Conservation (phyloP, 2,329 filamentous ascomycete genomes). For the Diplodia scrobiculata region DNA sequence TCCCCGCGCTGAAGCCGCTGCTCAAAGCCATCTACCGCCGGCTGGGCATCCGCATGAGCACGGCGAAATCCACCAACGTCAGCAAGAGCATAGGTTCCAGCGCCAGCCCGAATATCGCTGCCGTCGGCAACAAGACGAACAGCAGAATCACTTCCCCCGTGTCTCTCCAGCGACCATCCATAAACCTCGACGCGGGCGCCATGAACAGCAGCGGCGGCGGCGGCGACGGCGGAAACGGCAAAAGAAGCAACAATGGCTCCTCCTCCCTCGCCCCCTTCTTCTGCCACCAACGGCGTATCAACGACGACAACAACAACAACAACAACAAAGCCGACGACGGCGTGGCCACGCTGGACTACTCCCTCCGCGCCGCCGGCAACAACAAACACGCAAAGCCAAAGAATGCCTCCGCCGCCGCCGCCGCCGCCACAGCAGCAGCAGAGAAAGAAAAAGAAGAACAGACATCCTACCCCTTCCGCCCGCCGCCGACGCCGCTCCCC, state of each 20-base stretch:
- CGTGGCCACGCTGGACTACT: too few relatives aligned
- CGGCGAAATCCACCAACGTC: not conserved
- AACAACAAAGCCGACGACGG: too few relatives aligned
- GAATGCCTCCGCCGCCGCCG: too few relatives aligned
- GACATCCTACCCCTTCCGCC: not conserved
- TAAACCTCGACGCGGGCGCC: too few relatives aligned
- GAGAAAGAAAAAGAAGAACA: not conserved
- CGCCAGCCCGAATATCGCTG: not conserved
- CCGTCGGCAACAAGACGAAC: not conserved
- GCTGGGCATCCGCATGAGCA: not conserved
- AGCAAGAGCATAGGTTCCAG: not conserved
- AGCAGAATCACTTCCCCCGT: not conserved
- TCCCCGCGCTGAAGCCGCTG: conserved; percentile 16
- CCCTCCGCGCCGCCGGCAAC: not conserved
- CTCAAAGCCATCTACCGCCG: not conserved
- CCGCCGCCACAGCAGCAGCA: not conserved
- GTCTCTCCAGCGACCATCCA: too few relatives aligned
- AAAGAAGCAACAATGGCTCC: too few relatives aligned
- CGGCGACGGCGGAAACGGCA: too few relatives aligned
- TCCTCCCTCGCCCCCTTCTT: too few relatives aligned
- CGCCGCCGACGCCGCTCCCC: not conserved
- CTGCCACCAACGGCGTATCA: too few relatives aligned
- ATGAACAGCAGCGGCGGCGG: too few relatives aligned
- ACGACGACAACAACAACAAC: too few relatives aligned
- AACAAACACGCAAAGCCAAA: too few relatives aligned